phyloP scores from a whole-genome alignment of 2,329 filamentous ascomycete species.

The Ceratocystis variospora region DNA sequence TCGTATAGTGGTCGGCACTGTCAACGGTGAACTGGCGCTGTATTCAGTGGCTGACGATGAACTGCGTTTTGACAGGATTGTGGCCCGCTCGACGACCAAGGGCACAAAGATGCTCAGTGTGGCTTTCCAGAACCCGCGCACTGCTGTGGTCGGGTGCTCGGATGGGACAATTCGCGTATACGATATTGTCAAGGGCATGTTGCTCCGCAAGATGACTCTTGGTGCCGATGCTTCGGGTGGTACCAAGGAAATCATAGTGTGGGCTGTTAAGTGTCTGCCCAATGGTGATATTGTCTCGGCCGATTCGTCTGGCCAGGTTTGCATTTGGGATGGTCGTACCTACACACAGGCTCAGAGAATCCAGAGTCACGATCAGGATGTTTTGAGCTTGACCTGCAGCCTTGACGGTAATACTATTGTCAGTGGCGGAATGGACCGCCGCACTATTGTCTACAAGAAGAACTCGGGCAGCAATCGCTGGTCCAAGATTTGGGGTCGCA shows the following conservation, averaged over 20 bases:
- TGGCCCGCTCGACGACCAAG: conserved; percentile 66
- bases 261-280: conserved; percentile 78
- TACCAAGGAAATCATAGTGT: conserved; percentile 75
- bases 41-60: conserved; percentile 78
- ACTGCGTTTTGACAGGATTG: conserved; percentile 61
- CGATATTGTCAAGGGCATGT: conserved; percentile 64
- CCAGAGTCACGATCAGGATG: conserved; percentile 76
- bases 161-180: conserved; percentile 90
- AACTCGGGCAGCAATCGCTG: conserved; percentile 51
- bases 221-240: conserved; percentile 58
- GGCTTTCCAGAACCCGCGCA: conserved; percentile 71
- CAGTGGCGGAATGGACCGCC: conserved; percentile 82
- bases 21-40: conserved; percentile 76
- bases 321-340: conserved; percentile 86
- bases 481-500: conserved; percentile 71
- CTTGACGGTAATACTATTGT: conserved; percentile 68
- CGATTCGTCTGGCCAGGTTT: conserved; percentile 85
- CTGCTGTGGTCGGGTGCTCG: conserved; percentile 82
- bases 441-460: conserved; percentile 70
- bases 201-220: conserved; percentile 70
- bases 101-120: conserved; percentile 84
- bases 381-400: conserved; percentile 73
- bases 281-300: conserved; percentile 87
- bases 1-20: conserved; percentile 66
- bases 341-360: conserved; percentile 80